These are phyloP conservation scores for Wickerhamiella occidentalis DNA, from an alignment of 805 yeast species.

Conservation along the genomic window DNA sequence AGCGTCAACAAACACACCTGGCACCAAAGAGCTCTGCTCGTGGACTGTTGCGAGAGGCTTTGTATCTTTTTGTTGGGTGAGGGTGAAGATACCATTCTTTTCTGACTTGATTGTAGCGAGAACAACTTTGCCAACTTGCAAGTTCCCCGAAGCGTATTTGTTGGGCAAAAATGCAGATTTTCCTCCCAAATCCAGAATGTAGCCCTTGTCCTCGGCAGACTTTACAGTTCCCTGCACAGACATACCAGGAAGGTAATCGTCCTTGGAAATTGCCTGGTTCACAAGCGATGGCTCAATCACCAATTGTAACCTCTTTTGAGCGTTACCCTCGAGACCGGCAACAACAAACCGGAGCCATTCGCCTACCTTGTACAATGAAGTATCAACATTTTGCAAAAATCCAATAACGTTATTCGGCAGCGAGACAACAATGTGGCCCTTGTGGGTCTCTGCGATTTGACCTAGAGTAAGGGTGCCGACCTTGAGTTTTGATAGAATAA, in stretches of 20 bases:
- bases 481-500: constrained; percentile 48
- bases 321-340: constrained; percentile 35
- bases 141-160: constrained; percentile 38
- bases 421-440: constrained; percentile 53
- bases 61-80: constrained; percentile 32
- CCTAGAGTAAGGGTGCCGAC: constrained; percentile 72
- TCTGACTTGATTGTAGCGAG: constrained; percentile 39
- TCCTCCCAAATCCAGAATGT: constrained; percentile 56
- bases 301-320: constrained; percentile 29
- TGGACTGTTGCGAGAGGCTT: constrained; percentile 59
- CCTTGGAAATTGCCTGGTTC: constrained; percentile 49
- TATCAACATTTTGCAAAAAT: constrained; percentile 23
- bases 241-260: constrained; percentile 43
- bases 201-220: constrained; percentile 88
- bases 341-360: constrained; percentile 81
- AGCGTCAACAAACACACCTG: constrained; percentile 75
- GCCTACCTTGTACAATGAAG: constrained; percentile 47
- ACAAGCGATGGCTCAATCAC: constrained; percentile 63
- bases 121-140: constrained; percentile 55
- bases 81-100: constrained; percentile 15
- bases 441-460: constrained; percentile 49
- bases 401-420: constrained; percentile 76
- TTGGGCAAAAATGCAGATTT: constrained; percentile 50
- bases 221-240: constrained; percentile 64
- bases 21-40: constrained; percentile 40